Conservation (phyloP, 2,329 filamentous ascomycete genomes). For the Colletotrichum agaves region DNA sequence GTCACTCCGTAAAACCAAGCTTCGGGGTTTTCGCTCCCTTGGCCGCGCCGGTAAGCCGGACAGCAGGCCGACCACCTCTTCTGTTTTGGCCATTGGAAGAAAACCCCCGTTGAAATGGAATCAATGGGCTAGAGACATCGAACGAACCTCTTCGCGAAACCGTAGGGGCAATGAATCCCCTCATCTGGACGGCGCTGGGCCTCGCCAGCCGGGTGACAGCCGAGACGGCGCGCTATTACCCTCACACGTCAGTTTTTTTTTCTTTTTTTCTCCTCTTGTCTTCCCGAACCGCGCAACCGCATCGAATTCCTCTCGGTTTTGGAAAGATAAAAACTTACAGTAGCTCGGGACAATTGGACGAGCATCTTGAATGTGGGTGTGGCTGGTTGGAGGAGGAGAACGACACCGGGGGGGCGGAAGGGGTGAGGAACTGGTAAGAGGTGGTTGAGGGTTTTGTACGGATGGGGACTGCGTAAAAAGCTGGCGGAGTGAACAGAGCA, state of each 20-base stretch:
- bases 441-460: slow-evolving; percentile 40
- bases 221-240: slow-evolving; percentile 58
- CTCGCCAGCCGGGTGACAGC: slow-evolving; percentile 61
- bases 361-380: slow-evolving; percentile 64
- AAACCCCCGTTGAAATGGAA: too few species aligned
- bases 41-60: slow-evolving; percentile 27
- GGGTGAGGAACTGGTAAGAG: slow-evolving; percentile 31
- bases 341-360: slow-evolving; percentile 64
- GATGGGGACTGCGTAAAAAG: slow-evolving; percentile 37
- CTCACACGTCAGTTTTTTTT: slow-evolving; percentile 27
- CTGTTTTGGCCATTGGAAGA: too few species aligned
- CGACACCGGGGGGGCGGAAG: slow-evolving; percentile 45
- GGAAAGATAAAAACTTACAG: slow-evolving; percentile 57
- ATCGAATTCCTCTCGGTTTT: neutral
- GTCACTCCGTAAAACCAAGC: slow-evolving; percentile 20
- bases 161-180: slow-evolving; percentile 70
- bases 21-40: slow-evolving; percentile 34
- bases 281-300: slow-evolving; percentile 4
- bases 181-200: slow-evolving; percentile 58
- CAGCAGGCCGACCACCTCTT: neutral
- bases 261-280: neutral
- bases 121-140: neutral
- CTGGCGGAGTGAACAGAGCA: slow-evolving; percentile 29
- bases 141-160: slow-evolving; percentile 70
- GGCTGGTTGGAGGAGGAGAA: slow-evolving; percentile 48